Evolutionary conservation across 108 stramenopile species (phyloP), one percentile per base, ranked within the genome.

Genomic region (Nannochloropsis salina): DNA sequence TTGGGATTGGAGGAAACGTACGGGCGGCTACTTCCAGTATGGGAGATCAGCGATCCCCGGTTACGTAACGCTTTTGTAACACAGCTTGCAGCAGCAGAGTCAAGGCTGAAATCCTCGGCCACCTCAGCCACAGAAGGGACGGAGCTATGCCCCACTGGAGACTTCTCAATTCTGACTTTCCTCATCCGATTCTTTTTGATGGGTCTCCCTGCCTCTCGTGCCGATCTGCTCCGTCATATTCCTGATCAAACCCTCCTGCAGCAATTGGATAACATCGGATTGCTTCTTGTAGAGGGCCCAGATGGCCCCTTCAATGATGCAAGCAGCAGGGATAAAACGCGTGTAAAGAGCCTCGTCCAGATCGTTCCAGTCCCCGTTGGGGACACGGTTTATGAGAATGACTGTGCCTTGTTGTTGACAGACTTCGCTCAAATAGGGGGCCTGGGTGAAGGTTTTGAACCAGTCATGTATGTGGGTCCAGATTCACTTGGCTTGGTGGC

Each of bases 381-480:
- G 6, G n/a, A n/a, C n/a, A n/a, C 6, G 15, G 8, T 6, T 74
- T 1, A n/a, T 6, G 61, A n/a, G 5, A n/a, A 74, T 74, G 61
- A n/a, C n/a, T 74, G 61, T 6, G 61, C 20, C 15, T n/a, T 74
- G 1, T 3, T 74, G 15, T n/a, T 74, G 20, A 74, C 61, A 0
- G 61, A 74, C n/a, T 74, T 74, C n/a, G 15, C 61, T 2, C 61
- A 74, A n/a, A n/a, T 74, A n/a, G 61, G 61, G 61, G n/a, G 61
- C n/a, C 20, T 15, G 3, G 61, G 4, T 15, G 61, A 2, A 8
- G 61, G 61, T 15, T 74, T 74, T 8, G 88, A 88, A 20, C 88
- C 88, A 21, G 88, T 88, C 12, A 88, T 88, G 88, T 88, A 88
- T 61, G 84, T 88, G 10, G 84, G 84, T 4, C 84, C 88, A 2